These are phyloP conservation scores for Botryotinia narcissicola DNA, from an alignment of 2,329 filamentous ascomycete genomes.

Conservation along the genomic window DNA sequence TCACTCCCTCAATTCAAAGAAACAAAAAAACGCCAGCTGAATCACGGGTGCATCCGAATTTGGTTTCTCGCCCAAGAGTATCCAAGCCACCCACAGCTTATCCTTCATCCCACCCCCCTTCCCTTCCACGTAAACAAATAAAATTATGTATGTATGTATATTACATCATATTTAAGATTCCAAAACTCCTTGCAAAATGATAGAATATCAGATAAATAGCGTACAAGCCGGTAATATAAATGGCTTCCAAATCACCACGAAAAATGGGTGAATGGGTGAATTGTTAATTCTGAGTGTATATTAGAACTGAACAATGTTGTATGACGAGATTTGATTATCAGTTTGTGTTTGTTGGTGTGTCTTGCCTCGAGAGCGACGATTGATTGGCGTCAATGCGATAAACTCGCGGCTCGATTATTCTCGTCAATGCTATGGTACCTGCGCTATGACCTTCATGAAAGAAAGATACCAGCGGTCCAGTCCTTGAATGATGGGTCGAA, in stretches of 20 bases:
- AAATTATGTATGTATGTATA: slow-evolving; percentile 18
- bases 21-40: slow-evolving; percentile 18
- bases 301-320: neutral
- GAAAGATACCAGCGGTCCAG: neutral
- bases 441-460: neutral
- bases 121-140: slow-evolving; percentile 16
- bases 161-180: neutral
- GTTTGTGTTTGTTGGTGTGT: neutral
- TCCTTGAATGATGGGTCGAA: neutral
- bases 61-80: neutral
- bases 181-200: slow-evolving; percentile 5
- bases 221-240: slow-evolving; percentile 9
- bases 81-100: slow-evolving; percentile 7
- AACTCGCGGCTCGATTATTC: neutral
- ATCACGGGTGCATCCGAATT: neutral
- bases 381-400: neutral
- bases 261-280: neutral
- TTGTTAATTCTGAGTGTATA: neutral
- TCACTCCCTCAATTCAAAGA: neutral
- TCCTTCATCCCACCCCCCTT: neutral
- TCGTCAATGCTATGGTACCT: neutral
- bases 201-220: neutral
- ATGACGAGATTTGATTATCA: neutral
- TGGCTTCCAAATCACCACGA: neutral
- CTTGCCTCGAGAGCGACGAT: neutral